Evolutionary conservation across 805 yeast species (phyloP), one percentile per base, ranked within the genome.

Genomic region (Danielia oregonensis): DNA sequence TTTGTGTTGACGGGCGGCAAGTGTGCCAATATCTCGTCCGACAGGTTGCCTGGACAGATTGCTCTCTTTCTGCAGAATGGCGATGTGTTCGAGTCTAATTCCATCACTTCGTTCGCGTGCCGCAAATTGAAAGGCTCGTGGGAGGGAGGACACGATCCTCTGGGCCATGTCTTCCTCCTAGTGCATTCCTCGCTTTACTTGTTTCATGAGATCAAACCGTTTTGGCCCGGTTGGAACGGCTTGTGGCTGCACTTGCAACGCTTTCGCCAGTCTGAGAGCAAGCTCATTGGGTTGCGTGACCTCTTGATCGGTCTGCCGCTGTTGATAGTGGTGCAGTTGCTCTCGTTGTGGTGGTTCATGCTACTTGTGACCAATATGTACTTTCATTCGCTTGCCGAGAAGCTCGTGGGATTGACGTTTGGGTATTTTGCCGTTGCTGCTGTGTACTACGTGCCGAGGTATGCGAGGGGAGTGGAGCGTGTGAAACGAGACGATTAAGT

Each of bases 71-170:
- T 8, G 8, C 23, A 15, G 12, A 12, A 28, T n/a, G 47, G 36
- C 16, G 42, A 33, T 18, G 13, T 22, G 6, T 46, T 39, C 32
- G 56, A 53, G 33, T 45, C 56, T 4, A 34, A 26, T 6, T 11
- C 27, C 3, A 48, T 67, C 8, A 47, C 64, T 5, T 65, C 71
- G 7, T 54, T 52, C 33, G 44, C 49, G 12, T 68, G 73, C 49
- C 50, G 68, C 15, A 43, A 44, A 26, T 39, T 64, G 74, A 93
- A 55, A 59, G 93, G 55, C 33, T 53, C 40, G 18, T 74, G 51
- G 87, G 79, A 32, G 82, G 97, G 96, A 0, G 98, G 98, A 0
- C 96, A 87, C 54, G 98, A 93, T 62, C 96, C 97, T 4, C 82
- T 91, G 41, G 98, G 98, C 0, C 98, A 93, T 54, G 82, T 86